A percentile compares a stretch with the other conserved stretches of the same genome.
Evolutionary conservation across 192 early-diverging fungal genomes (phyloP).

Genomic region (Phycomyces nitens): DNA sequence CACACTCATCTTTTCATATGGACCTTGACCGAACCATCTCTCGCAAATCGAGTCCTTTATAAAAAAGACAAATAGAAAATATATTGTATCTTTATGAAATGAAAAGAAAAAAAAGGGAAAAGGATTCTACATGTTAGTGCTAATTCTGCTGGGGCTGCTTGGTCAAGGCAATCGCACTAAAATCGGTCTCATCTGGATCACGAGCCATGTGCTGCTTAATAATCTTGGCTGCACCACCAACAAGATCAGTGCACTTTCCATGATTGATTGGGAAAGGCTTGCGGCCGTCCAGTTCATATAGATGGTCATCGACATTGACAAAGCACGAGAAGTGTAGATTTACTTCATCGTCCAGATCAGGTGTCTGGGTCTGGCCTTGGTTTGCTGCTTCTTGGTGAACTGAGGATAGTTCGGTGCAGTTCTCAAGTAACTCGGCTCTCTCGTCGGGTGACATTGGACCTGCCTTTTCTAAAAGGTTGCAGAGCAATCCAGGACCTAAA

Average conservation of each 20-base stretch:
- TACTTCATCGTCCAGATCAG: constrained; percentile 69
- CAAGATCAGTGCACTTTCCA: constrained; percentile 59
- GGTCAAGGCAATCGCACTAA: constrained; percentile 60
- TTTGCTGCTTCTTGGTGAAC: constrained; percentile 53
- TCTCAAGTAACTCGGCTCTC: constrained; percentile 69
- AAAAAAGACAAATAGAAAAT: too few species aligned
- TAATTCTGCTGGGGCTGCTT: not conserved
- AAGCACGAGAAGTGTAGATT: constrained; percentile 89
- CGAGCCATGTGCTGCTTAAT: constrained; percentile 64
- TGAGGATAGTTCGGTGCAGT: constrained; percentile 48
- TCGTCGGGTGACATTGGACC: constrained; percentile 62
- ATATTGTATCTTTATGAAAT: too few species aligned
- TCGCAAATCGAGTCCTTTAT: too few species aligned
- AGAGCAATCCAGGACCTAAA: constrained; percentile 55
- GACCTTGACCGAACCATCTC: too few species aligned
- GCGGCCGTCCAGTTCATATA: constrained; percentile 90
- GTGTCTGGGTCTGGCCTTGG: constrained; percentile 69
- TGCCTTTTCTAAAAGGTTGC: constrained; percentile 62
- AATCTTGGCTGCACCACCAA: constrained; percentile 54
- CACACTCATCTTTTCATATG: too few species aligned
- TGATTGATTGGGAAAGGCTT: constrained; percentile 82
- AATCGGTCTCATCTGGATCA: constrained; percentile 62
- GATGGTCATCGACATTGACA: constrained; percentile 65
- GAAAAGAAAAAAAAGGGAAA: too few species aligned
- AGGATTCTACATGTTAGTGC: too few species aligned